Evolutionary conservation across 2,329 filamentous ascomycete genomes (phyloP).

Genomic region (Anisogramma anomala): DNA sequence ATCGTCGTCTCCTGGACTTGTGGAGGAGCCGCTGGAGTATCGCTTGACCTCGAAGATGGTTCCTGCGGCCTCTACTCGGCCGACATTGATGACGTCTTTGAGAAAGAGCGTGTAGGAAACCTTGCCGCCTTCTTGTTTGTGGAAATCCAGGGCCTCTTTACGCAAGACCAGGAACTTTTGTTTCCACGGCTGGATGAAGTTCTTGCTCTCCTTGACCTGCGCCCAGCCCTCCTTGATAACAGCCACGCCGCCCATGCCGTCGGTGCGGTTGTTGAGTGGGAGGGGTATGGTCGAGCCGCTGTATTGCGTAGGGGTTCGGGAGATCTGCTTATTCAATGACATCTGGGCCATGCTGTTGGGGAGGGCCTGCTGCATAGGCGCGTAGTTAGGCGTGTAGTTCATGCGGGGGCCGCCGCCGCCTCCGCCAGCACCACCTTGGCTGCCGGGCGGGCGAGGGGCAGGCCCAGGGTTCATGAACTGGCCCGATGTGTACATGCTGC

Average conservation of each 20-base stretch:
- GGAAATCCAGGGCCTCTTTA: conserved; percentile 86
- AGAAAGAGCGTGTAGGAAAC: conserved; percentile 75
- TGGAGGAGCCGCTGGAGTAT: conserved; percentile 53
- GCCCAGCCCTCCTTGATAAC: conserved; percentile 75
- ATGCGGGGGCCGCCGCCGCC: conserved; percentile 61
- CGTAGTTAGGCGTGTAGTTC: conserved; percentile 64
- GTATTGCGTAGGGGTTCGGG: conserved; percentile 50
- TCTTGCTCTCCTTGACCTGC: conserved; percentile 80
- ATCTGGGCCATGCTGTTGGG: conserved; percentile 71
- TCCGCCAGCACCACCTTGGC: conserved; percentile 27
- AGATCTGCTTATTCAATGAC: conserved; percentile 56
- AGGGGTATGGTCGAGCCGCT: conserved; percentile 63
- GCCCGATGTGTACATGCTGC: conserved; percentile 46
- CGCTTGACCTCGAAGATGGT: conserved; percentile 92
- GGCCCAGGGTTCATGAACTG: conserved; percentile 96
- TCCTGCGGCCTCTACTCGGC: conserved; percentile 79
- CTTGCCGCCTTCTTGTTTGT: conserved; percentile 84
- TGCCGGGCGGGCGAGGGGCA: conserved; percentile 68
- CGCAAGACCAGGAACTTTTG: conserved; percentile 84
- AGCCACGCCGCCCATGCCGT: conserved; percentile 55
- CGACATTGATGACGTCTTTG: conserved; percentile 79
- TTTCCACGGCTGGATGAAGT: conserved; percentile 77
- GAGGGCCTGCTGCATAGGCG: conserved; percentile 48
- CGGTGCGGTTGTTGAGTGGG: conserved; percentile 43
- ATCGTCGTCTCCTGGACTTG: conserved; percentile 67